These are phyloP conservation scores for Stereum hirsutum DNA, from an alignment of 1,284 basidiomycete species.

Conservation along the genomic window DNA sequence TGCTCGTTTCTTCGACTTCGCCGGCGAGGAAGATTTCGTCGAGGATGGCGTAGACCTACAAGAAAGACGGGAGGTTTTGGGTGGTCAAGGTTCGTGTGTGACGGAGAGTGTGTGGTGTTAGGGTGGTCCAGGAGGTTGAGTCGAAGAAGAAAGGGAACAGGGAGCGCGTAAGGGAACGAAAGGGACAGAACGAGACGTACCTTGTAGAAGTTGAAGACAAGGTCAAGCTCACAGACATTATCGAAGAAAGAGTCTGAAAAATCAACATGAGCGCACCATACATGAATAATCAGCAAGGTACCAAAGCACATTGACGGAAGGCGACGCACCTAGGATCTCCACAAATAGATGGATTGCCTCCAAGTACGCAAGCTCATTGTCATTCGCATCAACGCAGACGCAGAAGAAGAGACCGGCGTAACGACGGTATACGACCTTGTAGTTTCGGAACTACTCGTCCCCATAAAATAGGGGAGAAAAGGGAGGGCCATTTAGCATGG, in stretches of 20 bases:
- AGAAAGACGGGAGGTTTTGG: slow-evolving; percentile 6
- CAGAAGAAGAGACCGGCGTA: slow-evolving; percentile 99
- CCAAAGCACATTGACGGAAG: neutral
- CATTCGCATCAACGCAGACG: slow-evolving; percentile 94
- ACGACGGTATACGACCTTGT: slow-evolving; percentile 91
- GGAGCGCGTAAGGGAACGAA: too few species aligned
- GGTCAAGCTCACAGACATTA: slow-evolving; percentile 94
- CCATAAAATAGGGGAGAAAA: neutral
- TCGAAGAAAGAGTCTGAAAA: slow-evolving; percentile 91
- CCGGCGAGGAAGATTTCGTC: slow-evolving; percentile 99
- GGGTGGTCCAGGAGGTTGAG: too few species aligned
- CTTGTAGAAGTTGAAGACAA: slow-evolving; percentile 99
- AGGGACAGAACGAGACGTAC: too few species aligned
- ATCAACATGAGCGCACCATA: neutral
- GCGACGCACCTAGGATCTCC: slow-evolving; percentile 81
- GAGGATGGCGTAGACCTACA: slow-evolving; percentile 89
- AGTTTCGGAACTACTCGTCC: slow-evolving; percentile 74
- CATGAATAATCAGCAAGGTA: neutral
- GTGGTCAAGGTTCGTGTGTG: neutral
- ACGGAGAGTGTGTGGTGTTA: neutral
- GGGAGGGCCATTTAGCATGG: too few species aligned
- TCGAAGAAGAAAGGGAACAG: too few species aligned
- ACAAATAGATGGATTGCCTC: slow-evolving; percentile 99
- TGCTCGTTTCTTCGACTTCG: slow-evolving; percentile 96
- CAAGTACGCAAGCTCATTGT: slow-evolving; percentile 95